Percentiles rank a stretch among this genome's conserved stretches.
Conservation (phyloP, 805 yeast species). For the Lachancea thermotolerans region DNA sequence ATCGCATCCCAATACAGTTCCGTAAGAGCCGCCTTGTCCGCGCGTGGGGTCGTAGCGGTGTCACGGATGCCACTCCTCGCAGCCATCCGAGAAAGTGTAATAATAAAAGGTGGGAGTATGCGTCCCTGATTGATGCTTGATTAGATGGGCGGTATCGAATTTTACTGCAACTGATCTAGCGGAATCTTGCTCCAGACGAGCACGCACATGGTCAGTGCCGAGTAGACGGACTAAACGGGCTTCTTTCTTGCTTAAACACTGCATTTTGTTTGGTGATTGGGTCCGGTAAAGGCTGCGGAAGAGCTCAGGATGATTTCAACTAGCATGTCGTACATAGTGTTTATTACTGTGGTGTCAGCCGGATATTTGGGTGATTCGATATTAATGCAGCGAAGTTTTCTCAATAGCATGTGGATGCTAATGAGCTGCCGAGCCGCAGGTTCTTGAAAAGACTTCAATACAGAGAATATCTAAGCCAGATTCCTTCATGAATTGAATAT, state of each 20-base stretch:
- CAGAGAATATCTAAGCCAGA: too few relatives aligned
- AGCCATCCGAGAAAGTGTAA: conserved; percentile 21
- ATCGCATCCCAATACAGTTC: conserved; percentile 31
- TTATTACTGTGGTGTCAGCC: too few relatives aligned
- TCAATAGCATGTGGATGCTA: too few relatives aligned
- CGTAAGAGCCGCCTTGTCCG: conserved; percentile 4
- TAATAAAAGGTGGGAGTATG: conserved; percentile 9
- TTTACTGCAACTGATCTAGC: conserved; percentile 17
- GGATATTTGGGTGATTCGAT: too few relatives aligned
- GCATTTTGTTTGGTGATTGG: neutral
- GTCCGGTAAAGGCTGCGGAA: neutral
- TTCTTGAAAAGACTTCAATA: too few relatives aligned
- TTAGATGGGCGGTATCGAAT: conserved; percentile 19
- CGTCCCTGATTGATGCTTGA: conserved; percentile 13
- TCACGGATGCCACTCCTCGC: conserved; percentile 31
- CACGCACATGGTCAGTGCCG: conserved; percentile 14
- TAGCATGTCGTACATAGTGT: too few relatives aligned
- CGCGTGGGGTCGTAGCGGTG: conserved; percentile 14
- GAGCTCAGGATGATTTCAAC: neutral
- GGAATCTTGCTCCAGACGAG: conserved; percentile 10
- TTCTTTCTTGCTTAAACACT: conserved; percentile 12
- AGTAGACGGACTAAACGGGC: conserved; percentile 14
- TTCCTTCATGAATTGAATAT: too few relatives aligned
- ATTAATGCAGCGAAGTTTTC: too few relatives aligned
- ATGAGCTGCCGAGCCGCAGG: too few relatives aligned